Evolutionary conservation across 352 stramenopile genomes (phyloP), one percentile per base, ranked within the genome.

Genomic region (Phytophthora citrophthora): DNA sequence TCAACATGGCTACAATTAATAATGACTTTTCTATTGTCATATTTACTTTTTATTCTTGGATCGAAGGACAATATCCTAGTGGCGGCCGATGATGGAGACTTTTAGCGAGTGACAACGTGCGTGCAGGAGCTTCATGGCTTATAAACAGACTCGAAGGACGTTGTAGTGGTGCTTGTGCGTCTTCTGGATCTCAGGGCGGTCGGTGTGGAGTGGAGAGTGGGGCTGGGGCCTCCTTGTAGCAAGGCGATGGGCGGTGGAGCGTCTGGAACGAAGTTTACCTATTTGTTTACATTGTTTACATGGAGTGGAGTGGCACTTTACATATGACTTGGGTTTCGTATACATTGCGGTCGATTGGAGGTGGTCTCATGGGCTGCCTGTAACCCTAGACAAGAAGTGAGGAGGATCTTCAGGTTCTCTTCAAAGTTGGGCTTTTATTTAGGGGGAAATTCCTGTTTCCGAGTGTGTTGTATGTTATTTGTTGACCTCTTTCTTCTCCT

Each of bases 401-500:
- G 31, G 45, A 56, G 57, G 51, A 31, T 34, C 36, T 31, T 15
- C 29, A 43, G 48, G 10, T 16, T 52, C 46, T 54, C 32, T 57
- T 50, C 20, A 38, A 67, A 39, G 20, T 40, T 52, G 26, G n/a
- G 29, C 39, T 43, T 23, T n/a, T 36, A 51, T 47, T 31, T 50
- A 34, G 49, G 57, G 60, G 49, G 48, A 50, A 10, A 61, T 43
- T 29, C 38, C 58, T n/a, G n/a, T 50, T 45, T 51, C 34, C 47
- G 50, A 57, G 67, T 56, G 66, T 75, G 73, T 78, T 81, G 51
- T 15, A 40, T 72, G 76, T 80, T 90, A 54, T 88, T 91, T 91
- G 60, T 65, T 86, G 70, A 84, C 79, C 79, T 73, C 81, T 91
- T 91, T 89, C 76, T 74, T 89, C 81, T 88, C 79, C 79, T 86